Evolutionary conservation across 805 yeast genomes (phyloP), one percentile per base, ranked within the genome.

Genomic region (Saccharomycopsis sp.): DNA sequence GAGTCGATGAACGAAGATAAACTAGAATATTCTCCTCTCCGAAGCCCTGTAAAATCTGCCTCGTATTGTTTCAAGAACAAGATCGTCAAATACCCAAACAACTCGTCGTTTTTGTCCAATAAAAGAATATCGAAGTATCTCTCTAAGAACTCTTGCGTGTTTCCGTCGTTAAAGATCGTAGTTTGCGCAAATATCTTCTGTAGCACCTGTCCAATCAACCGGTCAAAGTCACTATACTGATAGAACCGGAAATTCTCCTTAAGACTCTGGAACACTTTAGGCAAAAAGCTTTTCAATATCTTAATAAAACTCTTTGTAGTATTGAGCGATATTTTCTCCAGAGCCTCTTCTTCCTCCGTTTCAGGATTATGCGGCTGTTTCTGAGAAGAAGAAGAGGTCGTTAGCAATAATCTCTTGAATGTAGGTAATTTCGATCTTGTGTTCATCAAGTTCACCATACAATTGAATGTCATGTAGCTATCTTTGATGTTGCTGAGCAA

Each of bases 61-160:
- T 58, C 55, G 38, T 58, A 56, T 19, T 53, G 63, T 44, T 58
- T 55, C 38, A 61, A 50, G n/a, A 61, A 58, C 34, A 56, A 24
- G 7, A 58, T 47, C 12, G 52, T 38, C 50, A 61, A 58, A 38
- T 61, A 58, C 9, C 54, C 55, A 41, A 61, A 42, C 35, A 52
- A 49, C 42, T 61, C 54, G 49, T 58, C 56, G 51, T 56, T 56
- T 34, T 58, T 61, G 41, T 61, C 63, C 41, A 61, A 49, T 29
- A 61, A 56, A 5, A 53, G 8, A 42, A 61, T 61, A 47, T 58
- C 61, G 9, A 58, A 55, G 38, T 57, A 55, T 19, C 61, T 49
- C 35, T 57, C 60, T 14, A 60, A 35, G 42, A 22, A 60, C 9
- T 44, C 20, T 15, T 50, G 44, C 35, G 58, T 58, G 17, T 19